phyloP scores from a whole-genome alignment of 352 stramenopile species.

The Globisporangium camurandrum region DNA sequence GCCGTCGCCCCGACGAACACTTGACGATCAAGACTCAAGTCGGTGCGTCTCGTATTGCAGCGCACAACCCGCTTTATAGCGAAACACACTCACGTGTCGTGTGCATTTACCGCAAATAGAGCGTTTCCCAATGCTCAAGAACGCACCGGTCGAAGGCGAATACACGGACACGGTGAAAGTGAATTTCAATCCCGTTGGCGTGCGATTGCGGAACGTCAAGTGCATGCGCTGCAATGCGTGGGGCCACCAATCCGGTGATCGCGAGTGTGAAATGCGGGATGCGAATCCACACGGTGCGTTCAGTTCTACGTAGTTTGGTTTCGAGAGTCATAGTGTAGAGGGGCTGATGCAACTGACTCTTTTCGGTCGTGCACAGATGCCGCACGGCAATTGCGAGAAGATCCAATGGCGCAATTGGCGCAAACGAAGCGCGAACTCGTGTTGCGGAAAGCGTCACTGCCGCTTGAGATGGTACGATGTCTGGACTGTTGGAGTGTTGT shows the following conservation, averaged over 20 bases:
- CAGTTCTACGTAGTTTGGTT: background rate
- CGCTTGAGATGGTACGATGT: constrained; percentile 53
- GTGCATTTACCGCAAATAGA: constrained; percentile 15
- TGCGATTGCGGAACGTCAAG: constrained; percentile 76
- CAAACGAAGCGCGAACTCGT: constrained; percentile 56
- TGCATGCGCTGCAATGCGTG: constrained; percentile 79
- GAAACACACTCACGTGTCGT: background rate
- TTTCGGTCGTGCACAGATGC: constrained; percentile 35
- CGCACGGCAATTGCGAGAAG: constrained; percentile 53
- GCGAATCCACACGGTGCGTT: constrained; percentile 58
- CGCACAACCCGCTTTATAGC: background rate
- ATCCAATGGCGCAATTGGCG: constrained; percentile 56
- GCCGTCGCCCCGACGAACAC: constrained; percentile 49
- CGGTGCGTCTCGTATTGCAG: constrained; percentile 8
- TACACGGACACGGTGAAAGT: constrained; percentile 79
- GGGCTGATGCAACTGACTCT: background rate
- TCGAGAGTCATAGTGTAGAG: background rate
- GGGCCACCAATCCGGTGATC: constrained; percentile 79
- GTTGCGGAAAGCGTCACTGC: constrained; percentile 42
- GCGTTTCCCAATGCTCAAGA: constrained; percentile 85
- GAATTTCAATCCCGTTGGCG: constrained; percentile 83
- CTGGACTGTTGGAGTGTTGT: background rate
- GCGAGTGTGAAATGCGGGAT: constrained; percentile 70
- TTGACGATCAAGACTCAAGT: constrained; percentile 81
- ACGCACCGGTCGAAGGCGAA: constrained; percentile 79